Percentiles rank a stretch among this genome's conserved stretches.
phyloP scores from a whole-genome alignment of 805 yeast genomes.

The Monosporozyma yasuniensis region DNA sequence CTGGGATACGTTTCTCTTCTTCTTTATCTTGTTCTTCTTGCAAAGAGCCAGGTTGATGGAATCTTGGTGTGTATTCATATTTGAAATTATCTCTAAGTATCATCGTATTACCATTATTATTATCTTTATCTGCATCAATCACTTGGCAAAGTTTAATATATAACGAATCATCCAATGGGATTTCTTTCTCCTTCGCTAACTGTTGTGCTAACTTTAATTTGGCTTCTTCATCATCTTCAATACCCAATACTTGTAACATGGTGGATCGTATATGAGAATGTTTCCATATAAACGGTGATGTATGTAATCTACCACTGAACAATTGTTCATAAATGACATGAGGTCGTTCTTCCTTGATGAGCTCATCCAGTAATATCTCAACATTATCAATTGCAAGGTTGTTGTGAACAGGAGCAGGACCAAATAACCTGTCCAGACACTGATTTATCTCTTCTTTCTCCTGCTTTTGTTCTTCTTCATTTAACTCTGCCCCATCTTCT shows the following conservation, averaged over 20 bases:
- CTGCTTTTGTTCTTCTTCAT: background rate
- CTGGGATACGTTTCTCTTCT: constrained; percentile 15
- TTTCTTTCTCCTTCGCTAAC: background rate
- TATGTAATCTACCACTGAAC: constrained; percentile 14
- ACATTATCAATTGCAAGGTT: too few species aligned
- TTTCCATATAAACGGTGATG: constrained; percentile 24
- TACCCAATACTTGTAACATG: constrained; percentile 21
- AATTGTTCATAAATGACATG: constrained; percentile 26
- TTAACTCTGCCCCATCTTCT: constrained; percentile 1
- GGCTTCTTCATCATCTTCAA: constrained; percentile 11
- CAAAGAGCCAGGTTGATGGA: constrained; percentile 7
- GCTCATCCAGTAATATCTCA: constrained; percentile 7
- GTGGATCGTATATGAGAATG: constrained; percentile 19
- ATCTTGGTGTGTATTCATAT: constrained; percentile 10
- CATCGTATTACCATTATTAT: background rate
- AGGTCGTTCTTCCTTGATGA: constrained; percentile 23
- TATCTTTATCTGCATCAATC: background rate
- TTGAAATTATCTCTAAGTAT: constrained; percentile 16
- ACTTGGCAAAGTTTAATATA: constrained; percentile 9
- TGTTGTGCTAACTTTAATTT: background rate
- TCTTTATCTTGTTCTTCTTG: constrained; percentile 11
- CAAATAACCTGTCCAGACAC: constrained; percentile 6
- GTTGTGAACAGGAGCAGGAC: background rate
- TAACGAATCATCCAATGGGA: constrained; percentile 16
- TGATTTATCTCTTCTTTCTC: background rate